A percentile compares a stretch with the other conserved stretches of the same genome.
These are phyloP conservation scores for Plasmodium inui DNA, from an alignment of 169 alveolate species.

Conservation along the genomic window DNA sequence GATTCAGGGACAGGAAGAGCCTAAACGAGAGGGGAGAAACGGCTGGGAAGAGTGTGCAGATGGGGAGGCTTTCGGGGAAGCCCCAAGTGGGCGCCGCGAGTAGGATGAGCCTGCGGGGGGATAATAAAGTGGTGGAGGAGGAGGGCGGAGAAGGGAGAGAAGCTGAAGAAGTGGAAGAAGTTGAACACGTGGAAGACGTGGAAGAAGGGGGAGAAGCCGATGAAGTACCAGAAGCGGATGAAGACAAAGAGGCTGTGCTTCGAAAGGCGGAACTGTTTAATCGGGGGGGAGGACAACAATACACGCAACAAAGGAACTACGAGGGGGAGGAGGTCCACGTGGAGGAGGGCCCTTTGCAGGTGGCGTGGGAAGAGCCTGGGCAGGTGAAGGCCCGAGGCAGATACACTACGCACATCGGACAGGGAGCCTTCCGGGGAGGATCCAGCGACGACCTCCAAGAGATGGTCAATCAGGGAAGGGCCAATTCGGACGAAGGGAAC, in stretches of 20 bases:
- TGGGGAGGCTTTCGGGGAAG: neutral
- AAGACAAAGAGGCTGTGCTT: neutral
- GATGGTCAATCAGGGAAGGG: neutral
- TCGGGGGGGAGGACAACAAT: neutral
- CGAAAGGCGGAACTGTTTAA: neutral
- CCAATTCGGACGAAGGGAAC: constrained; percentile 11
- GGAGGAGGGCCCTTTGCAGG: neutral
- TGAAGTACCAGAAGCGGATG: too few species aligned
- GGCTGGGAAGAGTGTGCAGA: neutral
- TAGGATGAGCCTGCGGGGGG: neutral
- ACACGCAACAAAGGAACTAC: neutral
- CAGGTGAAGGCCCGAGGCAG: neutral
- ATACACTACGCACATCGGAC: neutral
- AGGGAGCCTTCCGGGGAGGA: neutral
- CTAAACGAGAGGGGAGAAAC: neutral
- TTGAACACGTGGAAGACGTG: neutral
- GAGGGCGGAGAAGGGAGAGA: neutral
- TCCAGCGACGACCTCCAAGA: neutral
- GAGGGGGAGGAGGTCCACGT: neutral
- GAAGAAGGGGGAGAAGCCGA: neutral
- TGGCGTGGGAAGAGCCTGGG: neutral
- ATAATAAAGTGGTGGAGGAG: neutral
- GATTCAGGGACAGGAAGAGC: constrained; percentile 5
- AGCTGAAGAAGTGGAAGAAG: neutral
- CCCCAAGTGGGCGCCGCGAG: neutral